Base-by-base conservation (phyloP, 306 rosid genomes). In the Vachellia pachyceras region DNA sequence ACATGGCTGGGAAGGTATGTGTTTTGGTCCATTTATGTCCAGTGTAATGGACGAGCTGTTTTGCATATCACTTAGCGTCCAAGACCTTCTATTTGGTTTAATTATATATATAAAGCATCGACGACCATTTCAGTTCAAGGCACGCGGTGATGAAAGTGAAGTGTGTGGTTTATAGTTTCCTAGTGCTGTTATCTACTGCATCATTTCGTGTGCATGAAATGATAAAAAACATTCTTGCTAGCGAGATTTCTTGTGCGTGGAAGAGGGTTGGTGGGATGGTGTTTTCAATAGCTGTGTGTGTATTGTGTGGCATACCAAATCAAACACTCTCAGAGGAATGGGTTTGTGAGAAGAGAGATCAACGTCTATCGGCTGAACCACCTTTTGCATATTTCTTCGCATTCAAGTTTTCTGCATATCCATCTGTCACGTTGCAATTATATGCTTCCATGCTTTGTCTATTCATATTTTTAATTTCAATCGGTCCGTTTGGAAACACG, bases 1-100 rank as follows among this genome's bases (percentile, higher is more conserved):
- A 87, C 93, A 35, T 87, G 90, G 90, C 50, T 54, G 20, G 60
- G 80, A 76, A 72, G 79, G 5, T 73, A 55, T 68, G 14, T 36
- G 58, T 12, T 29, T 29, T 29, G 33, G 33, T 29, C 33, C 33
- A 29, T 29, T n/a, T 29, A 29, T 29, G 1, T 29, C 72, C 52
- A 9, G 44, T 70, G 73, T 25, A 12, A 37, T 65, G 76, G 44
- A 61, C 12, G 23, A 82, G 77, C 35, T 74, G n/a, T 58, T 44
- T 84, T 86, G 76, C 88, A 77, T 80, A 29, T 29, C 85, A n/a
- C 1, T 73, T 77, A 57, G 52, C 50, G 35, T 76, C 71, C 74
- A 78, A 33, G 39, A 65, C 54, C 77, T 52, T 33, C 14, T 12
- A 60, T 57, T 58, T 74, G 63, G 63, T 64, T 35, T 42, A 46